phyloP scores from a whole-genome alignment of 768 basidiomycete species.

The Lactifluus volemus region DNA sequence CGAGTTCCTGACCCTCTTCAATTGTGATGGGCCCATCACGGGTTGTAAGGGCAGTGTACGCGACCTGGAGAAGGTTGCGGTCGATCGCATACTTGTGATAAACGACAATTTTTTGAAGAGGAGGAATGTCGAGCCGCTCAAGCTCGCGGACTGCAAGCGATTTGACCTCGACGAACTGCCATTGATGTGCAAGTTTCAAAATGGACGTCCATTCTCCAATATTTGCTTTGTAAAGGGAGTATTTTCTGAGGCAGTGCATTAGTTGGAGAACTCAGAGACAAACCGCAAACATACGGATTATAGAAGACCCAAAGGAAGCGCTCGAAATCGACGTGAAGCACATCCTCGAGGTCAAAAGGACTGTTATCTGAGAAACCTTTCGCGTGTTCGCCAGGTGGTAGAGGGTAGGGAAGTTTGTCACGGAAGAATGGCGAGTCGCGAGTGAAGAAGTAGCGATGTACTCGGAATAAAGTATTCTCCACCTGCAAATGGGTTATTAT shows the following conservation, averaged over 20 bases:
- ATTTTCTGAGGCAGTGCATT: constrained; percentile 32
- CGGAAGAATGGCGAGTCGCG: constrained; percentile 39
- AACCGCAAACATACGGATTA: constrained; percentile 39
- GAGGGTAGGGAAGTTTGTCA: constrained; percentile 22
- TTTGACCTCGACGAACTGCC: constrained; percentile 46
- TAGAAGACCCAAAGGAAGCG: constrained; percentile 57
- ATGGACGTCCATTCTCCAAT: constrained; percentile 48
- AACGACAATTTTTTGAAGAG: constrained; percentile 46
- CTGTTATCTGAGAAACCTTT: constrained; percentile 24
- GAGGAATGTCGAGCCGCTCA: constrained; percentile 33
- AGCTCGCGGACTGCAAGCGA: constrained; percentile 47
- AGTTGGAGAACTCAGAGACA: background rate
- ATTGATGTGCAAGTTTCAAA: constrained; percentile 43
- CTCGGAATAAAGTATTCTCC: constrained; percentile 46
- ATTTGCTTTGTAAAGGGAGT: constrained; percentile 44
- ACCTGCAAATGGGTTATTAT: constrained; percentile 32
- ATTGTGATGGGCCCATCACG: constrained; percentile 43
- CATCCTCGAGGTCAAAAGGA: constrained; percentile 32
- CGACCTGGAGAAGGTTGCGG: constrained; percentile 38
- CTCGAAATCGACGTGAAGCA: constrained; percentile 40
- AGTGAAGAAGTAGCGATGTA: constrained; percentile 57
- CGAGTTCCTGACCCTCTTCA: constrained; percentile 50
- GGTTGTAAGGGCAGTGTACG: constrained; percentile 44
- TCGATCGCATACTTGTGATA: constrained; percentile 50
- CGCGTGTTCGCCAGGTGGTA: constrained; percentile 15